Evolutionary conservation across 2,329 filamentous ascomycete genomes (phyloP).

Genomic region (Cercospora sojina): DNA sequence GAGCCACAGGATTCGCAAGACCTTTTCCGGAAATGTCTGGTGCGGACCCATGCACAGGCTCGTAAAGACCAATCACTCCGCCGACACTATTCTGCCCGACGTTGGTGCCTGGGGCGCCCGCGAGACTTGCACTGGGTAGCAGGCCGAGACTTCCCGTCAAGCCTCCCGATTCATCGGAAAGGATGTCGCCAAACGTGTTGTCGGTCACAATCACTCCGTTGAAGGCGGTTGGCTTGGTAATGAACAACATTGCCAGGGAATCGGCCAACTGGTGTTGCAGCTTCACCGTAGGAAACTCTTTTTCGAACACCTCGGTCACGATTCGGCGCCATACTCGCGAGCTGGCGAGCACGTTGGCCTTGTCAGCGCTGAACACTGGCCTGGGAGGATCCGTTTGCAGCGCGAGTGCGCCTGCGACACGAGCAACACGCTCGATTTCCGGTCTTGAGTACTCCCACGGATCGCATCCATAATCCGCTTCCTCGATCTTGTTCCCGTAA

Average conservation of each 20-base stretch:
- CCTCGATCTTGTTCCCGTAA: constrained; percentile 51
- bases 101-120: constrained; percentile 31
- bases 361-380: constrained; percentile 52
- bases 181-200: constrained; percentile 52
- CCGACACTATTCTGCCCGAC: constrained; percentile 41
- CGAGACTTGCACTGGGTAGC: constrained; percentile 45
- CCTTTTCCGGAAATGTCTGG: constrained; percentile 39
- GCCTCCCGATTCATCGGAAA: constrained; percentile 50
- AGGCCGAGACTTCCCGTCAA: constrained; percentile 49
- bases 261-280: constrained; percentile 51
- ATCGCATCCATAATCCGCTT: constrained; percentile 48
- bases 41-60: constrained; percentile 38
- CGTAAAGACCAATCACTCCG: constrained; percentile 41
- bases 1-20: constrained; percentile 36
- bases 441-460: constrained; percentile 48
- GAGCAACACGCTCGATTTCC: constrained; percentile 51
- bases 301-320: constrained; percentile 44
- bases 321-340: constrained; percentile 52
- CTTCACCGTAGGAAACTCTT: constrained; percentile 47
- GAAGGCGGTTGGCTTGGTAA: constrained; percentile 49
- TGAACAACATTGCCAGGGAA: constrained; percentile 52
- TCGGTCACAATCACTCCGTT: constrained; percentile 52
- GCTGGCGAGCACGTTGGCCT: constrained; percentile 55
- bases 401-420: constrained; percentile 50
- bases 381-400: constrained; percentile 40